Conservation (phyloP, 495 filamentous ascomycete genomes). For the Bacidia gigantensis region DNA sequence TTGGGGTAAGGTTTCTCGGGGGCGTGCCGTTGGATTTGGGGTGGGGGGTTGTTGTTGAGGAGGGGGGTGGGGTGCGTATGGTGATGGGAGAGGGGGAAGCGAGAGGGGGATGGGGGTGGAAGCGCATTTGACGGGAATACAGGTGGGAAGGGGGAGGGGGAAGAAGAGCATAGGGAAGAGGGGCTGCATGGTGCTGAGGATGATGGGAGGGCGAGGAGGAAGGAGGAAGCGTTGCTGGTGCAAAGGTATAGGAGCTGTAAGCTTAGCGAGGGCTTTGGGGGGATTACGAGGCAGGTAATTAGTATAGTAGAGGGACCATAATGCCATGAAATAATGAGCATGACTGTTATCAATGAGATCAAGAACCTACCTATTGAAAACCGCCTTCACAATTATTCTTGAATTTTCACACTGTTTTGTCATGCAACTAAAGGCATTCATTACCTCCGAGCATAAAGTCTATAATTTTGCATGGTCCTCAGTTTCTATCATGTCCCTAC, state of each 20-base stretch:
- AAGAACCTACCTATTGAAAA: too few species aligned
- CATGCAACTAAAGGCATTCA: background rate
- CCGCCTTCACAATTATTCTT: too few species aligned
- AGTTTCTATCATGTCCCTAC: constrained; percentile 23
- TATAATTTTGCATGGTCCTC: background rate
- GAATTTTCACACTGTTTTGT: background rate
- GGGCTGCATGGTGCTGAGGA: constrained; percentile 30
- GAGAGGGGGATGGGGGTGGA: constrained; percentile 23
- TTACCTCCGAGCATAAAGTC: background rate
- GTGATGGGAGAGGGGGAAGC: constrained; percentile 39
- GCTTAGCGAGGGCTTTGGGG: constrained; percentile 56
- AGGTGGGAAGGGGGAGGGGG: constrained; percentile 24
- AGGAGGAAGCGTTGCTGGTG: constrained; percentile 25
- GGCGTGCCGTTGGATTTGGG: constrained; percentile 76
- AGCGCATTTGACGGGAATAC: constrained; percentile 21
- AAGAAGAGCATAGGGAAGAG: constrained; percentile 20
- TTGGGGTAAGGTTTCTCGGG: constrained; percentile 70
- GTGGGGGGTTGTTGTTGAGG: constrained; percentile 53
- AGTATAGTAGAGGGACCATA: constrained; percentile 8
- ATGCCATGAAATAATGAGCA: constrained; percentile 1
- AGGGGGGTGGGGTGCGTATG: constrained; percentile 46
- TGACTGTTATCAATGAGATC: background rate
- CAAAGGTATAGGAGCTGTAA: constrained; percentile 70
- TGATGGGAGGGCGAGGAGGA: constrained; percentile 10
- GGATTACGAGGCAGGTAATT: constrained; percentile 37